Evolutionary conservation across 2,329 filamentous ascomycete species (phyloP).

Genomic region (Apiospora kogelbergensis): DNA sequence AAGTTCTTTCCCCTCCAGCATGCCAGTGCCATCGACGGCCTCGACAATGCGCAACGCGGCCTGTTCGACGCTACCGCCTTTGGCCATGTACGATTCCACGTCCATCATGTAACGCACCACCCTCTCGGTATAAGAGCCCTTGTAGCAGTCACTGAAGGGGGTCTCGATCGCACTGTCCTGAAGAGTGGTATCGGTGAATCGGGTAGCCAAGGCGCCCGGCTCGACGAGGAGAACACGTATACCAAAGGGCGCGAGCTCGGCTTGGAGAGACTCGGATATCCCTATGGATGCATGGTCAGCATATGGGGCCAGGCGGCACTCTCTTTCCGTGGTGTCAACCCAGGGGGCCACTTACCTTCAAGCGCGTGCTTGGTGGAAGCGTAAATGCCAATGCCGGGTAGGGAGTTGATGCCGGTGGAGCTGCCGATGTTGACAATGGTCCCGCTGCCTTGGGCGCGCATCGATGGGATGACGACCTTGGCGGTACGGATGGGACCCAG

Average conservation of each 20-base stretch:
- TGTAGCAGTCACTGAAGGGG: conserved; percentile 20
- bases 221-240: conserved; percentile 26
- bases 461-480: conserved; percentile 25
- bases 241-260: conserved; percentile 23
- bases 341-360: conserved; percentile 18
- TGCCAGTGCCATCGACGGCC: conserved; percentile 24
- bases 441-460: conserved; percentile 25
- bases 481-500: conserved; percentile 26
- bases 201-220: conserved; percentile 22
- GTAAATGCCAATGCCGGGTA: conserved; percentile 24
- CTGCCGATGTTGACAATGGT: conserved; percentile 30
- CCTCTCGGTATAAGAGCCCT: conserved; percentile 18
- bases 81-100: neutral
- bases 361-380: conserved; percentile 25
- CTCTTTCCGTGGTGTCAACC: neutral
- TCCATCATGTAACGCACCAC: conserved; percentile 9
- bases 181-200: conserved; percentile 16
- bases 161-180: conserved; percentile 17
- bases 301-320: too few relatives aligned
- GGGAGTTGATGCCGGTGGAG: conserved; percentile 12
- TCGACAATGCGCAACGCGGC: conserved; percentile 25
- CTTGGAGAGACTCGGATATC: conserved; percentile 23
- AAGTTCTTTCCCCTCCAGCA: conserved; percentile 19
- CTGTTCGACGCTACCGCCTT: conserved; percentile 12
- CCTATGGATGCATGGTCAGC: conserved; percentile 14